Percentiles rank a stretch among this genome's conserved stretches.
Evolutionary conservation across 73 alveolate species (phyloP).

Genomic region (Strombidium stylifer): DNA sequence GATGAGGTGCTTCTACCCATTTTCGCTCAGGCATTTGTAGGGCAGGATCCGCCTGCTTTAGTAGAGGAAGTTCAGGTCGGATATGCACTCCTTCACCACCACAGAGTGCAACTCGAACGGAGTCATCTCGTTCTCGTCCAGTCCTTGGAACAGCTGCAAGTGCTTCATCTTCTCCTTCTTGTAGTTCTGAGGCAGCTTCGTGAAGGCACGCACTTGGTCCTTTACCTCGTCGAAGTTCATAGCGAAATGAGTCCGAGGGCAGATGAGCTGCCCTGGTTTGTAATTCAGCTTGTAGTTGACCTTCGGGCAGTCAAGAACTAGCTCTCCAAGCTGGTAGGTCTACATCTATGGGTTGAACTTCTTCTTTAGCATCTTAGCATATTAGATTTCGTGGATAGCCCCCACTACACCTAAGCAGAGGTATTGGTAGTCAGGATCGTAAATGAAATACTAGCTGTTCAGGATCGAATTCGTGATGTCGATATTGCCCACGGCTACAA

Average conservation of each 20-base stretch:
- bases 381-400: slow-evolving; percentile 91
- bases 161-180: too few species aligned
- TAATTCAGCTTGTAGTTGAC: slow-evolving; percentile 30
- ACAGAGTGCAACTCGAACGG: too few species aligned
- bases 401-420: slow-evolving; percentile 86
- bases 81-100: too few species aligned
- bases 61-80: too few species aligned
- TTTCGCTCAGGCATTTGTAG: too few species aligned
- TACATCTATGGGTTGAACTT: slow-evolving; percentile 19
- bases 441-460: slow-evolving; percentile 79
- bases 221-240: too few species aligned
- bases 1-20: too few species aligned
- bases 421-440: slow-evolving; percentile 88
- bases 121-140: too few species aligned
- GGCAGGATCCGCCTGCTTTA: too few species aligned
- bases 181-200: too few species aligned
- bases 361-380: slow-evolving; percentile 47
- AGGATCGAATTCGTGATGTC: slow-evolving; percentile 69
- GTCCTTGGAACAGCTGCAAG: too few species aligned
- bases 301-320: slow-evolving; percentile 5
- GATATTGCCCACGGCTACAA: slow-evolving; percentile 88
- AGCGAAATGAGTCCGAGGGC: slow-evolving; percentile 36
- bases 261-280: slow-evolving; percentile 22
- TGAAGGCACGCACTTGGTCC: too few species aligned
- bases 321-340: slow-evolving; percentile 27